phyloP scores from a whole-genome alignment of 2,329 filamentous ascomycete species.

The Pleoardoris graminearum region DNA sequence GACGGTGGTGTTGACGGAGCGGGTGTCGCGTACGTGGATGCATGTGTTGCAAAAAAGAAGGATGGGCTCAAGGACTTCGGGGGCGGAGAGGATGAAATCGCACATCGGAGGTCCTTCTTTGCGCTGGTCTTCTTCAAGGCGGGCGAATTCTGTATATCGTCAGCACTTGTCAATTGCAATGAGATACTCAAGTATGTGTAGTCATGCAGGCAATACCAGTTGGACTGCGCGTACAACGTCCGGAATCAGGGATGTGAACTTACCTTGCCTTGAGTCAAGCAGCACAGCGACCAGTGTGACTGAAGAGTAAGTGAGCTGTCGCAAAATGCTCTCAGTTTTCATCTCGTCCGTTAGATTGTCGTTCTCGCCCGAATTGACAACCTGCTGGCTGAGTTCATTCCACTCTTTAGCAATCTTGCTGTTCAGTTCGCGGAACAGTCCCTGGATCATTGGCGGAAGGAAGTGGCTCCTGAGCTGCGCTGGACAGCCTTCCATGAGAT shows the following conservation, averaged over 20 bases:
- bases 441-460: conserved; percentile 78
- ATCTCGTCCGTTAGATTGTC: conserved; percentile 87
- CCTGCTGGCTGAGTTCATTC: conserved; percentile 66
- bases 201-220: too few relatives aligned
- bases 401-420: conserved; percentile 85
- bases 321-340: conserved; percentile 94
- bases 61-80: conserved; percentile 80
- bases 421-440: conserved; percentile 85
- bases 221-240: too few relatives aligned
- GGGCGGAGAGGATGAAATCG: conserved; percentile 79
- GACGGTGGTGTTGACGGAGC: conserved; percentile 83
- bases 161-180: too few relatives aligned
- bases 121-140: conserved; percentile 35
- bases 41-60: conserved; percentile 90
- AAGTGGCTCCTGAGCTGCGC: conserved; percentile 76
- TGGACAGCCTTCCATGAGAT: conserved; percentile 90
- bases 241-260: conserved; percentile 1
- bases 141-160: conserved; percentile 30
- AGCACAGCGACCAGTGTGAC: conserved; percentile 91
- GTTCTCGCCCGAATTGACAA: conserved; percentile 69
- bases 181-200: too few relatives aligned
- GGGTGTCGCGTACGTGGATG: conserved; percentile 84
- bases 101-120: conserved; percentile 67
- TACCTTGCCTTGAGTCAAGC: conserved; percentile 66
- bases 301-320: conserved; percentile 88